Conservation (phyloP, 805 yeast genomes). For the Ogataea wickerhamii region DNA sequence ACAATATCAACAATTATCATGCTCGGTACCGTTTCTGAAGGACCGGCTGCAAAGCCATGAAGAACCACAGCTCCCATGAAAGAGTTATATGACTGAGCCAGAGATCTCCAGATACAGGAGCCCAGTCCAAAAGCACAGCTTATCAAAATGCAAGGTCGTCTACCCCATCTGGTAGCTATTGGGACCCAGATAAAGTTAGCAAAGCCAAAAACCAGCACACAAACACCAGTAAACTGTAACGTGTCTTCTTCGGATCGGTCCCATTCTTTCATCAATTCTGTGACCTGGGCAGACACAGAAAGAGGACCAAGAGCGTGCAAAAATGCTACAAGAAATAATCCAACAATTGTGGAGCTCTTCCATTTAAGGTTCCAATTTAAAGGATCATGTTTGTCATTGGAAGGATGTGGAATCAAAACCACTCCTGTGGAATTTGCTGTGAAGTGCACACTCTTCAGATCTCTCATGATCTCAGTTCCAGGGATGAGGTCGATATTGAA, state of each 20-base stretch:
- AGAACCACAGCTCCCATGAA: conserved; percentile 14
- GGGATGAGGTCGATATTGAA: conserved; percentile 11
- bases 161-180: conserved; percentile 12
- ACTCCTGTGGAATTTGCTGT: conserved; percentile 6
- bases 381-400: conserved; percentile 13
- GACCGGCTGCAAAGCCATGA: conserved; percentile 16
- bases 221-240: conserved; percentile 13
- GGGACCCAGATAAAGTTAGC: conserved; percentile 18
- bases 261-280: conserved; percentile 14
- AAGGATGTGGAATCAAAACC: conserved; percentile 14
- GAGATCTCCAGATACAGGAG: conserved; percentile 15
- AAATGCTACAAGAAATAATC: conserved; percentile 10
- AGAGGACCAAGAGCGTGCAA: conserved; percentile 16
- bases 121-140: conserved; percentile 13
- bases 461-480: conserved; percentile 14
- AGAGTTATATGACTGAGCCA: conserved; percentile 12
- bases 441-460: conserved; percentile 6
- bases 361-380: conserved; percentile 11
- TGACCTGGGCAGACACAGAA: conserved; percentile 12
- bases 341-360: conserved; percentile 6
- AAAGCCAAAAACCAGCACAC: conserved; percentile 15
- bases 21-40: conserved; percentile 15
- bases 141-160: conserved; percentile 11
- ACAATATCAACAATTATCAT: conserved; percentile 15
- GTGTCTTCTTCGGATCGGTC: conserved; percentile 11